Base-by-base conservation (phyloP, 805 yeast species). In the Lachancea quebecensis region DNA sequence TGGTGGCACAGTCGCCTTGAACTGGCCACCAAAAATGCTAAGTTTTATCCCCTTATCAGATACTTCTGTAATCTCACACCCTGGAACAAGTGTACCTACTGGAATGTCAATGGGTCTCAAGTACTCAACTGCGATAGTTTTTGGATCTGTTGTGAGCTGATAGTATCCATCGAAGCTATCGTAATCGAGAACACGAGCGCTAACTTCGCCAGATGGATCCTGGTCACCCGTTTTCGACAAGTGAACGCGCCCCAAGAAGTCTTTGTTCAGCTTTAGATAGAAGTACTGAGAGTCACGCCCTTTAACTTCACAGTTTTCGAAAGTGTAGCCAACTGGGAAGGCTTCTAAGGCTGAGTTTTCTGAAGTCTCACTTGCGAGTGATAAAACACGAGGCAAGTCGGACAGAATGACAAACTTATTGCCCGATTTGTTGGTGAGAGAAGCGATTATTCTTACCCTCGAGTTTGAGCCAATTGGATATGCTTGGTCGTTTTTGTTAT, bases 151-250 rank as follows among this genome's bases (percentile, higher is more conserved):
- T 0, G 95, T 81, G 54, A 91, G 66, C 37, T 78, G 72, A 55
- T 79, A 80, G 35, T 77, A 62, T 45, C 81, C 79, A 56, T 93
- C 98, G 38, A 82, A 64, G 17, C 64, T 61, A 35, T 86, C 78
- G 57, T 67, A 85, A 2, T 89, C 86, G 28, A 87, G 58, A 7
- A 93, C 81, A 64, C 97, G 79, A 4, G 95, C 95, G 60, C 85
- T 91, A 15, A 72, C 64, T 31, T 70, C 74, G 25, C 73, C 53
- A 34, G 67, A 62, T 39, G 72, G 66, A 31, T 69, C 71, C 10
- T 72, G 55, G 14, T 58, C 70, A 48, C 81, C 78, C 36, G 85
- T 62, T 53, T 82, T 82, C 0, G 97, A 84, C 39, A 78, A 69
- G 59, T 91, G 96, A 1, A 82, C 85, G 66, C 82, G 86, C 33